A percentile compares a stretch with the other conserved stretches of the same genome.
Conservation (phyloP, 2,329 filamentous ascomycete genomes). For the Beauveria asiatica region DNA sequence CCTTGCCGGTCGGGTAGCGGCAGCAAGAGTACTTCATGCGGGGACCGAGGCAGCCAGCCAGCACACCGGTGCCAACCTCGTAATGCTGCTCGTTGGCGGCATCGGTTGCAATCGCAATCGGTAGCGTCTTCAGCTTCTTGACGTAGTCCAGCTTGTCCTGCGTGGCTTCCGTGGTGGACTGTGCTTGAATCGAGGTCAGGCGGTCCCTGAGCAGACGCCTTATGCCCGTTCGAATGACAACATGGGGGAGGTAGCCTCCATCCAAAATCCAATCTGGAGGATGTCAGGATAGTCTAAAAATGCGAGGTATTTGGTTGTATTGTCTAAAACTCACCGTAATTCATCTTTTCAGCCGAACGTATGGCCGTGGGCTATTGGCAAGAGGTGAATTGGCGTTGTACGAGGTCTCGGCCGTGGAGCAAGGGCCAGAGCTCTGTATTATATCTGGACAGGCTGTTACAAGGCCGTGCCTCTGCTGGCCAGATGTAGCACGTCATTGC, state of each 20-base stretch:
- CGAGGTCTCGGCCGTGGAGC: no score
- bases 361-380: neutral
- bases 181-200: slow-evolving; percentile 43
- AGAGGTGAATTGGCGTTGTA: neutral
- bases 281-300: neutral
- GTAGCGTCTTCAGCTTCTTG: slow-evolving; percentile 45
- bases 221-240: slow-evolving; percentile 56
- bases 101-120: slow-evolving; percentile 60
- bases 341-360: neutral
- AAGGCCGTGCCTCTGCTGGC: neutral
- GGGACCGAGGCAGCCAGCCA: slow-evolving; percentile 53
- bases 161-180: slow-evolving; percentile 43
- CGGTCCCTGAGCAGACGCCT: slow-evolving; percentile 57
- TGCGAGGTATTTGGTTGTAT: no score
- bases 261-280: slow-evolving; percentile 50
- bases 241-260: slow-evolving; percentile 54
- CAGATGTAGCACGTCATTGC: slow-evolving; percentile 5
- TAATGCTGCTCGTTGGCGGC: slow-evolving; percentile 64
- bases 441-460: neutral
- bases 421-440: neutral
- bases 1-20: slow-evolving; percentile 53
- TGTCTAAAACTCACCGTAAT: neutral
- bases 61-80: slow-evolving; percentile 59
- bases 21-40: slow-evolving; percentile 67
- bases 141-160: slow-evolving; percentile 57